These are phyloP conservation scores for Nakazawaea populi DNA, from an alignment of 805 yeast species.

Conservation along the genomic window DNA sequence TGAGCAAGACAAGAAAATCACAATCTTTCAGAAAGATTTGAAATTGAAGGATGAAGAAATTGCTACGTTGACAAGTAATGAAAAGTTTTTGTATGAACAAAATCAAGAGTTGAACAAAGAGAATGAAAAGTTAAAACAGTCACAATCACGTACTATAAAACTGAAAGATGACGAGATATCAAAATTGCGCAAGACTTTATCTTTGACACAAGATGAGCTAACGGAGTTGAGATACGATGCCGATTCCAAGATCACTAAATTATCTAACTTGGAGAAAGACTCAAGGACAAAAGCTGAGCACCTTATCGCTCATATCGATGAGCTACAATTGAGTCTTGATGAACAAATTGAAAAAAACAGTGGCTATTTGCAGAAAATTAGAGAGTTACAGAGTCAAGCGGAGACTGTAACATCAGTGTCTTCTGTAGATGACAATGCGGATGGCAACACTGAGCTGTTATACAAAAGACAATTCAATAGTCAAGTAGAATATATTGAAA, in stretches of 20 bases:
- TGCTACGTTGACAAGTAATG: not conserved
- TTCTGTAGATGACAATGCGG: not conserved
- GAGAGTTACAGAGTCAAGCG: not conserved
- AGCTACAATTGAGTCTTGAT: not conserved
- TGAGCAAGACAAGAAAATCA: conserved; percentile 1
- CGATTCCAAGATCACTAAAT: not conserved
- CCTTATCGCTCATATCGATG: not conserved
- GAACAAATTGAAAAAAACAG: not conserved
- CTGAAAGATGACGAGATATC: not conserved
- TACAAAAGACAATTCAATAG: conserved; percentile 1
- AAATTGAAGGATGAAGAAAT: conserved; percentile 6
- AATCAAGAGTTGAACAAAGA: conserved; percentile 4
- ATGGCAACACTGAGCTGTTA: conserved; percentile 1
- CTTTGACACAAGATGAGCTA: conserved; percentile 1
- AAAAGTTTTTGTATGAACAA: conserved; percentile 6
- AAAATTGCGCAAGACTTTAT: not conserved
- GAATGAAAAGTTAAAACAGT: not conserved
- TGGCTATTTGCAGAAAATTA: not conserved
- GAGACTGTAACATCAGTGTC: not conserved
- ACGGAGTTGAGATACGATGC: not conserved
- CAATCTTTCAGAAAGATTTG: not conserved
- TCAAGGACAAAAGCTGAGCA: not conserved
- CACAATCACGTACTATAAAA: not conserved
- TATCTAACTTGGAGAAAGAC: not conserved
- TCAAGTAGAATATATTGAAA: not conserved